These are phyloP conservation scores for Populus simonii DNA, from an alignment of 345 rosid genomes.

Conservation along the genomic window DNA sequence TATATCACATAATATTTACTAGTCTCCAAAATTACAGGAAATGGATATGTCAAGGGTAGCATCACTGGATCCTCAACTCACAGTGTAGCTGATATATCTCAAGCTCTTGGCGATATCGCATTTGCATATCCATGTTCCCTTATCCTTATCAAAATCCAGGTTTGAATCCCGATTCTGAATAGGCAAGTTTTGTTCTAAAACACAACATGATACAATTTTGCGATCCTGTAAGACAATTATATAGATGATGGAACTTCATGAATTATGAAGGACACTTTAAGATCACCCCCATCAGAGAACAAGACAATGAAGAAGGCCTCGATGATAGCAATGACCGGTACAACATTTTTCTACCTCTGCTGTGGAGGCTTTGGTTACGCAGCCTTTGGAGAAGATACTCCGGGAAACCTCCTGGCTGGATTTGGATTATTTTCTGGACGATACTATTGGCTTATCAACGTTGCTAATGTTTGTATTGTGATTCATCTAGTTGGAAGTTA, in stretches of 20 bases:
- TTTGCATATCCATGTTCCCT: conserved; percentile 42
- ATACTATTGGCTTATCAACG: conserved; percentile 48
- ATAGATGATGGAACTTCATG: not conserved
- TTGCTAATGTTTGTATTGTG: conserved; percentile 48
- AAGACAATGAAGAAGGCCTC: conserved; percentile 51
- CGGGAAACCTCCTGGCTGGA: conserved; percentile 52
- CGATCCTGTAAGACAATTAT: no score
- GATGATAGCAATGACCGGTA: conserved; percentile 15
- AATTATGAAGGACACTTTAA: conserved; percentile 17
- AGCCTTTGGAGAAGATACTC: conserved; percentile 48
- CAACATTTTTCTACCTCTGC: conserved; percentile 41
- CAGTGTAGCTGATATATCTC: conserved; percentile 20
- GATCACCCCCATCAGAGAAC: conserved; percentile 45
- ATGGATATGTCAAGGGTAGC: conserved; percentile 34
- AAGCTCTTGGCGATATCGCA: conserved; percentile 50
- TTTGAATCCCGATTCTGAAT: not conserved
- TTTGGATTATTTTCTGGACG: conserved; percentile 48
- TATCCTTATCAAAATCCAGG: conserved; percentile 25
- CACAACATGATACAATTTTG: no score
- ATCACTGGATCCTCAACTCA: conserved; percentile 32
- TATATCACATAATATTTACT: no score
- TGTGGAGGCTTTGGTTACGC: conserved; percentile 51
- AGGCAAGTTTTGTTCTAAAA: not conserved
- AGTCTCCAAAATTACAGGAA: conserved; percentile 30
- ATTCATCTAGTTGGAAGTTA: conserved; percentile 51